phyloP scores from a whole-genome alignment of 257 asterid species.

The Cruciata laevipes region DNA sequence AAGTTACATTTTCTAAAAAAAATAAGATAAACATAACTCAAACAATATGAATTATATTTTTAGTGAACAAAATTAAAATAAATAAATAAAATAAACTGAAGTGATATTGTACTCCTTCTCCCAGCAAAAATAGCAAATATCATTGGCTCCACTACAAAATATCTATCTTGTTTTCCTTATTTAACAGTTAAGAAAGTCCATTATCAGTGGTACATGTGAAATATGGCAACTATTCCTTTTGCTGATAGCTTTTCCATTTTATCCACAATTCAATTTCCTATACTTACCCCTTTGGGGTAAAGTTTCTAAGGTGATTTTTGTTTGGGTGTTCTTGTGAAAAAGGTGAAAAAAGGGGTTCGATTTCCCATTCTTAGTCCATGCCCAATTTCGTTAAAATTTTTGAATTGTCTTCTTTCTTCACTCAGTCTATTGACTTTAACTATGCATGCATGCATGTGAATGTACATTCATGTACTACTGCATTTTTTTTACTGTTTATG shows the following conservation, averaged over 20 bases:
- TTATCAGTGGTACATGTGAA: neutral
- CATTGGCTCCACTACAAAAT: too few species aligned
- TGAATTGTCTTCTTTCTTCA: neutral
- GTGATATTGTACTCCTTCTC: too few species aligned
- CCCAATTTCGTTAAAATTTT: slow-evolving; percentile 14
- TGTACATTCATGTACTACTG: slow-evolving; percentile 10
- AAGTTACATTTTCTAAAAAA: too few species aligned
- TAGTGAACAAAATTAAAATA: too few species aligned
- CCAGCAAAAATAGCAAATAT: too few species aligned
- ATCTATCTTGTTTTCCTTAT: too few species aligned
- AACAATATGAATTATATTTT: too few species aligned
- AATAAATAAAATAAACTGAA: too few species aligned
- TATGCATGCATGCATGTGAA: slow-evolving; percentile 24
- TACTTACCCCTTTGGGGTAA: slow-evolving; percentile 28
- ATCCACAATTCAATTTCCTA: slow-evolving; percentile 9
- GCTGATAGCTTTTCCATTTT: slow-evolving; percentile 20
- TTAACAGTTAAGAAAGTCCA: neutral
- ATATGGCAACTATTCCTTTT: slow-evolving; percentile 20
- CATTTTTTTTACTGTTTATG: neutral
- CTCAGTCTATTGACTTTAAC: slow-evolving; percentile 8
- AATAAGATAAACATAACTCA: too few species aligned
- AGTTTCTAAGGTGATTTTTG: slow-evolving; percentile 6
- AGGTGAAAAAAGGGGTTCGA: slow-evolving; percentile 3
- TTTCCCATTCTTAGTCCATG: slow-evolving; percentile 11
- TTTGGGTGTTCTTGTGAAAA: slow-evolving; percentile 16